phyloP scores from a whole-genome alignment of 169 alveolate species.

The Ichthyophthirius multifiliis region DNA sequence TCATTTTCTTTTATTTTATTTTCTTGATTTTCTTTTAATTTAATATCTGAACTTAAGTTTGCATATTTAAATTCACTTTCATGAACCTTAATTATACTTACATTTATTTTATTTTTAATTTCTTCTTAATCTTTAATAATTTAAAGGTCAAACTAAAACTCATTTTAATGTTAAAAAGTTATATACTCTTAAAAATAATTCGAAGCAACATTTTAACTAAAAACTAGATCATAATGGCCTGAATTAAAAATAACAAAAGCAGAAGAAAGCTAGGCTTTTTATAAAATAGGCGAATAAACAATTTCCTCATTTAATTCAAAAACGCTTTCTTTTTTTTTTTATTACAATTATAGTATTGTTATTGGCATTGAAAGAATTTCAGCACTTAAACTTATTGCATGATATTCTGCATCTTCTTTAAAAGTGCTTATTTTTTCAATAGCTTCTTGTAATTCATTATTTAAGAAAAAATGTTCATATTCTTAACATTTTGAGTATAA shows the following conservation, averaged over 20 bases:
- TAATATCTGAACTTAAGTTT: too few relatives aligned
- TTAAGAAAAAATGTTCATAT: neutral
- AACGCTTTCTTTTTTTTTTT: neutral
- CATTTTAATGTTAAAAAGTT: too few relatives aligned
- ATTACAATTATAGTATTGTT: neutral
- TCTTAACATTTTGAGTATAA: neutral
- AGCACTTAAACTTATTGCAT: neutral
- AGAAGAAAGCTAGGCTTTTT: neutral
- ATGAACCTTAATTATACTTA: too few relatives aligned
- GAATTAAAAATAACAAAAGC: neutral
- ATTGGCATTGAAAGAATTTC: neutral
- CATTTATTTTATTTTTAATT: too few relatives aligned
- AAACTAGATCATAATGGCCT: neutral
- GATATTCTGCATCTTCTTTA: conserved; percentile 4
- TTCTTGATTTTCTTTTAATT: too few relatives aligned
- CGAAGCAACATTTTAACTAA: too few relatives aligned
- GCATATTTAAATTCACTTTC: too few relatives aligned
- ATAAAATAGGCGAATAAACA: neutral
- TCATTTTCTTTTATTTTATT: too few relatives aligned
- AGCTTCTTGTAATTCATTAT: neutral
- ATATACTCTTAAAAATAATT: too few relatives aligned
- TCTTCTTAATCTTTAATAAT: too few relatives aligned
- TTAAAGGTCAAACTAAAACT: too few relatives aligned
- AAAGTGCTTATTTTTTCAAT: neutral
- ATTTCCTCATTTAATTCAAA: neutral